Base-by-base conservation (phyloP, 192 early-diverging fungal genomes). In the Umbelopsis vinacea region DNA sequence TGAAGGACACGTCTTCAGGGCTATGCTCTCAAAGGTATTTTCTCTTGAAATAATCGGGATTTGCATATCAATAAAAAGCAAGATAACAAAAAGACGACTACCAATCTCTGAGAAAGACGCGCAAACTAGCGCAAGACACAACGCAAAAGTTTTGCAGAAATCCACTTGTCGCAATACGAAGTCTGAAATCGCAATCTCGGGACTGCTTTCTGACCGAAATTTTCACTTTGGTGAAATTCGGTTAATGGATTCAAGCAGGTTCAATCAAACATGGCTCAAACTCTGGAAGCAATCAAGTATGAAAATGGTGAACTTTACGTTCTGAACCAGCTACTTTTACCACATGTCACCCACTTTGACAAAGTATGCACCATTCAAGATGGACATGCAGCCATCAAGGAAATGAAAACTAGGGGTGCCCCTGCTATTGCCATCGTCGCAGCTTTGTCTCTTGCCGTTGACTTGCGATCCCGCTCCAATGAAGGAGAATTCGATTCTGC, bases 381-480 rank as follows among this genome's bases (percentile, higher is more conserved):
- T 14, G 96, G 95, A 8, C 95, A 98, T 83, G 81, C 84, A 54
- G 93, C 90, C 35, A 99, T 99, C 76, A 89, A 90, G 75, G 89
- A 89, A 52, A 99, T 99, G 97, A 96, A 97, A 83, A 89, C 89
- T 7, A 87, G 92, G 57, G 93, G 93, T 15, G 96, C 97, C 5
- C 97, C 97, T 8, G 97, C 97, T 17, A 99, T 99, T 70, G 97
- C 95, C 72, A 96, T 99, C 67, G 95, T 98, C 22, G 97, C 96
- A 4, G 95, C 94, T 2, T 85, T 97, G 4, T 88, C 94, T 1
- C 86, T 98, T 9, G 96, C 94, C 2, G 94, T 96, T 2, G 96
- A 97, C 63, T 77, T 94, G 10, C 40, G 54, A 46, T 19, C 70
- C 1, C 73, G 74, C 21, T 71, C 63, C 26, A 53, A 76, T 40